Conservation (phyloP, 768 basidiomycete genomes). For the Xerocomellus intermedius region DNA sequence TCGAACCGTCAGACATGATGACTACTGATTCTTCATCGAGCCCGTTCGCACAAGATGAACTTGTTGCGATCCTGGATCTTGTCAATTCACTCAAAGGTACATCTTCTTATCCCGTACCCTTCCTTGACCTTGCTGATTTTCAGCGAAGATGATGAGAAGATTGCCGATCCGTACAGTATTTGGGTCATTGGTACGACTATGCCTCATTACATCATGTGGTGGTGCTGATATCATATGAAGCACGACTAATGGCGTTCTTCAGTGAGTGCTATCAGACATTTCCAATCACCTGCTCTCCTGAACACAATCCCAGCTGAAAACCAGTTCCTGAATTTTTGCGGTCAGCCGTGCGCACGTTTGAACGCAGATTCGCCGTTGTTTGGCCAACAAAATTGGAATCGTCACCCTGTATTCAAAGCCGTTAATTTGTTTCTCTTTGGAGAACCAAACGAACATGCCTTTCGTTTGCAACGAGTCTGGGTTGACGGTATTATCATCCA, state of each 20-base stretch:
- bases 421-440: constrained; percentile 1
- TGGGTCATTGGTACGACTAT: constrained; percentile 15
- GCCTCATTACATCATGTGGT: background rate
- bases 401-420: background rate
- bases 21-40: constrained; percentile 19
- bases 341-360: constrained; percentile 12
- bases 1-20: constrained; percentile 5
- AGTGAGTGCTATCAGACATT: constrained; percentile 1
- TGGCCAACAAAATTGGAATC: constrained; percentile 6
- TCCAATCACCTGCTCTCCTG: background rate
- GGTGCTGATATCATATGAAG: constrained; percentile 2
- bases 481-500: constrained; percentile 9
- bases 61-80: constrained; percentile 12
- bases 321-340: constrained; percentile 13
- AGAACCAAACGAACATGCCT: constrained; percentile 7
- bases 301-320: constrained; percentile 6
- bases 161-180: constrained; percentile 1
- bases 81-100: constrained; percentile 15
- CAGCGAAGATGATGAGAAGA: background rate
- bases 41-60: constrained; percentile 12
- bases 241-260: constrained; percentile 11
- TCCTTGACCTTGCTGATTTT: background rate
- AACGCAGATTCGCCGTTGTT: constrained; percentile 10
- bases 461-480: constrained; percentile 13
- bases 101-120: background rate